Conservation (phyloP, 768 basidiomycete species). For the Russula griseocarnosa region DNA sequence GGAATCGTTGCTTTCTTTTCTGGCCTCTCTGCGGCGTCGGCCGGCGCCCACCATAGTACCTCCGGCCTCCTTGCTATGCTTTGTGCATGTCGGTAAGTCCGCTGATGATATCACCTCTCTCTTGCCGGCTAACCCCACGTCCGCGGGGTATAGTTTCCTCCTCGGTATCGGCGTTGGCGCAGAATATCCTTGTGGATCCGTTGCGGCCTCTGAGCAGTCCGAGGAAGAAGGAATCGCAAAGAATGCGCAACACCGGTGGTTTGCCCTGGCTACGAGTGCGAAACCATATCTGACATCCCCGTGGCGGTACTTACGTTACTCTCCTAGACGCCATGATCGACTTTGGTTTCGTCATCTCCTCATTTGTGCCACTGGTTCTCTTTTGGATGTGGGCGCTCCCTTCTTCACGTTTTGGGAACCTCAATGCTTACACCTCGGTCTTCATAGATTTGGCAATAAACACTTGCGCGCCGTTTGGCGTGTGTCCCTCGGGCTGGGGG, state of each 20-base stretch:
- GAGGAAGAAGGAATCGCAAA: conserved; percentile 77
- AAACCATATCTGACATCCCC: conserved; percentile 11
- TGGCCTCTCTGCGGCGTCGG: conserved; percentile 73
- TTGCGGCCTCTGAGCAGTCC: conserved; percentile 85
- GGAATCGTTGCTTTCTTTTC: conserved; percentile 84
- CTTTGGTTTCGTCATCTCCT: conserved; percentile 70
- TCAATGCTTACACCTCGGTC: background rate
- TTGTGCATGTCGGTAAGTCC: conserved; percentile 62
- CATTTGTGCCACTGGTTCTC: conserved; percentile 80
- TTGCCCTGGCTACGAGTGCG: conserved; percentile 85
- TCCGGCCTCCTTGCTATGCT: conserved; percentile 74
- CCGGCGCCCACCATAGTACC: conserved; percentile 70
- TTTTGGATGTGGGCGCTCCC: conserved; percentile 74
- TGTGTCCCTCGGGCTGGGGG: conserved; percentile 76
- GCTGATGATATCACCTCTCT: background rate
- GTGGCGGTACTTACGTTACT: conserved; percentile 16
- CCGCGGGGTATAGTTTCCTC: conserved; percentile 56
- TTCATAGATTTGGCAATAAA: conserved; percentile 60
- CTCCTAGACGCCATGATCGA: conserved; percentile 77
- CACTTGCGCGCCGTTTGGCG: conserved; percentile 89
- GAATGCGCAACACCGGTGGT: conserved; percentile 80
- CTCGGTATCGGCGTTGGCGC: conserved; percentile 86
- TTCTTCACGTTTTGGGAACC: background rate
- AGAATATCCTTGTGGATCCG: conserved; percentile 87
- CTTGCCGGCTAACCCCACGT: background rate